Evolutionary conservation across 2,329 filamentous ascomycete genomes (phyloP).

Genomic region (Phialophora expanda): DNA sequence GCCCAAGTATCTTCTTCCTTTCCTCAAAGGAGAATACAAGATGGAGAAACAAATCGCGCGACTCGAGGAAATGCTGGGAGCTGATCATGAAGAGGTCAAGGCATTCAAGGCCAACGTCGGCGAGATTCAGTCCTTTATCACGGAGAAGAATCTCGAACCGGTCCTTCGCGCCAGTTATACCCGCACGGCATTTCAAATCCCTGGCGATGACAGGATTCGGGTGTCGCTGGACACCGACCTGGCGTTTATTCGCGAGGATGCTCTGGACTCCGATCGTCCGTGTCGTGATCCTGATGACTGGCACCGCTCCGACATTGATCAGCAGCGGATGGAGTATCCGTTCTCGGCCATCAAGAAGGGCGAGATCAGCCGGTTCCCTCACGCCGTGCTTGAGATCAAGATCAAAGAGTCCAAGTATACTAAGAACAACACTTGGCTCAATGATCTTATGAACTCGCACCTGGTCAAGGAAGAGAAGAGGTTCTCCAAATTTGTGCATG

Average conservation of each 20-base stretch:
- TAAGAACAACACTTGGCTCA: slow-evolving; percentile 82
- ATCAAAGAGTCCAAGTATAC: slow-evolving; percentile 67
- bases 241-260: slow-evolving; percentile 77
- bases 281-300: slow-evolving; percentile 87
- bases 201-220: slow-evolving; percentile 84
- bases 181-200: slow-evolving; percentile 95
- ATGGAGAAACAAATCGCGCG: slow-evolving; percentile 91
- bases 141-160: slow-evolving; percentile 77
- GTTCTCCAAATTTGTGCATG: slow-evolving; percentile 97
- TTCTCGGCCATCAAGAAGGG: slow-evolving; percentile 87
- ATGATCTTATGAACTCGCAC: slow-evolving; percentile 90
- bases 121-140: slow-evolving; percentile 80
- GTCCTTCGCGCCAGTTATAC: slow-evolving; percentile 90
- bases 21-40: slow-evolving; percentile 83
- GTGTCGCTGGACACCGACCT: slow-evolving; percentile 93
- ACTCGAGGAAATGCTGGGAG: slow-evolving; percentile 76
- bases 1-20: slow-evolving; percentile 88
- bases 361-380: slow-evolving; percentile 89
- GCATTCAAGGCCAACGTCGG: slow-evolving; percentile 73
- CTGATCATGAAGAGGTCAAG: slow-evolving; percentile 68
- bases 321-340: slow-evolving; percentile 79
- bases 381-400: slow-evolving; percentile 91
- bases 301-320: slow-evolving; percentile 91
- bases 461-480: slow-evolving; percentile 85
- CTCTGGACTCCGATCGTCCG: slow-evolving; percentile 79